Evolutionary conservation across 805 yeast genomes (phyloP), one percentile per base, ranked within the genome.

Genomic region (Starmerella bombicola): DNA sequence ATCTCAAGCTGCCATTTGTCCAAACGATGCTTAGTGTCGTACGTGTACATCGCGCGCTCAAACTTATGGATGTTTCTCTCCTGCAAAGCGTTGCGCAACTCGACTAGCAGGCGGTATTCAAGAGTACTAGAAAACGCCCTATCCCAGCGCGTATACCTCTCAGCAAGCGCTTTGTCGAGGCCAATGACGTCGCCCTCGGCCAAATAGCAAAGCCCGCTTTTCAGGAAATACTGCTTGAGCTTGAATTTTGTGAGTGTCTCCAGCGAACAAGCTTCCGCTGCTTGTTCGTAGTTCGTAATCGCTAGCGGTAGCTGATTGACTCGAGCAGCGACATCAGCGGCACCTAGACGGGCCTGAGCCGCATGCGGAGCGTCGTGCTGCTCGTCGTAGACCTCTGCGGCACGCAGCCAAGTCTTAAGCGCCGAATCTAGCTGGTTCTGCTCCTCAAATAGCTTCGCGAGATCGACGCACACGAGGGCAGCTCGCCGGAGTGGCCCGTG

Each of bases 401-500:
- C 51, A 7, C 40, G 41, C 17, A 20, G 17, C 36, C 40, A 48
- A 32, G 48, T 17, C 26, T 33, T 24, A 19, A 43, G 33, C 3
- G 53, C 48, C 15, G 40, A 33, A 5, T 37, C 41, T 21, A 15
- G 35, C 15, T 36, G 35, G 2, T 30, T 16, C 30, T 34, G 24
- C 21, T 40, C 33, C 10, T 43, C 43, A 38, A 41, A 49, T 9
- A 49, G 25, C 18, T 46, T 21, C 2, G 49, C 55, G 10, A 48
- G 32, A 3, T 46, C 48, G n/a, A 33, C 19, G 4, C 41, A 36
- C 3, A 42, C 41, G 28, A 35, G 42, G 3, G 49, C 52, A 3
- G 52, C 52, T 5, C 52, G 46, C 17, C 50, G 37, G 28, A 38
- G 33, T 5, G 50, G 52, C 19, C 52, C 50, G 21, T 38, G 38